A percentile compares a stretch with the other conserved stretches of the same genome.
Conservation (phyloP, 257 asterid species). For the Parsonsia alboflavescens region DNA sequence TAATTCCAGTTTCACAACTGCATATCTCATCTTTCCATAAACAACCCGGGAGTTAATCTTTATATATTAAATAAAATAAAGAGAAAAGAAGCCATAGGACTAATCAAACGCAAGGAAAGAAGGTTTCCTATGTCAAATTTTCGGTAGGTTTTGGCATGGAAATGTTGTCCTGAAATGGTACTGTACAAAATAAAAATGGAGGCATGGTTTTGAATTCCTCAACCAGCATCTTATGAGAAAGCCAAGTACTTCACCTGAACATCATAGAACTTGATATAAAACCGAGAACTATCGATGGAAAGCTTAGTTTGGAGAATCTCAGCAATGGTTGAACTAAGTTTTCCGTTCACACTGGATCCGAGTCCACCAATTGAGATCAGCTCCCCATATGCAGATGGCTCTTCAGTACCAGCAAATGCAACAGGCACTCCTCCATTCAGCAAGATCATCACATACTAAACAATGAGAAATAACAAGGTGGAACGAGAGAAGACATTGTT, state of each 20-base stretch:
- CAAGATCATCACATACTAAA: conserved; percentile 83
- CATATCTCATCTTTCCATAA: neutral
- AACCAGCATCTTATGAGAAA: neutral
- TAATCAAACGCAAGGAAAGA: neutral
- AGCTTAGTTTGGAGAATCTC: conserved; percentile 86
- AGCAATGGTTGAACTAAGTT: conserved; percentile 80
- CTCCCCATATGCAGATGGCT: conserved; percentile 93
- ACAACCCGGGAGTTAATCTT: neutral
- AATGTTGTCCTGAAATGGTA: too few species aligned
- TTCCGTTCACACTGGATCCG: conserved; percentile 58
- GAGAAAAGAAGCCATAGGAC: neutral
- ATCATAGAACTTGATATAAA: conserved; percentile 84
- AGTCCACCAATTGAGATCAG: conserved; percentile 87
- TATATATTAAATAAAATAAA: neutral
- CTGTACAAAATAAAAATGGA: neutral
- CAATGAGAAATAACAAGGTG: conserved; percentile 3
- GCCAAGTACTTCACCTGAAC: conserved; percentile 46
- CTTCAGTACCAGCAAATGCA: conserved; percentile 79
- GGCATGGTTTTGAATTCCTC: neutral
- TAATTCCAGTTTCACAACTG: neutral
- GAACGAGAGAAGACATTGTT: neutral
- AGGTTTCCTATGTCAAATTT: neutral
- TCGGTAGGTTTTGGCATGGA: neutral
- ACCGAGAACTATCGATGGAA: conserved; percentile 52
- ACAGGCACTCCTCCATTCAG: conserved; percentile 83